These are phyloP conservation scores for Kodamaea anthophila DNA, from an alignment of 1,139 yeast genomes.

Conservation along the genomic window DNA sequence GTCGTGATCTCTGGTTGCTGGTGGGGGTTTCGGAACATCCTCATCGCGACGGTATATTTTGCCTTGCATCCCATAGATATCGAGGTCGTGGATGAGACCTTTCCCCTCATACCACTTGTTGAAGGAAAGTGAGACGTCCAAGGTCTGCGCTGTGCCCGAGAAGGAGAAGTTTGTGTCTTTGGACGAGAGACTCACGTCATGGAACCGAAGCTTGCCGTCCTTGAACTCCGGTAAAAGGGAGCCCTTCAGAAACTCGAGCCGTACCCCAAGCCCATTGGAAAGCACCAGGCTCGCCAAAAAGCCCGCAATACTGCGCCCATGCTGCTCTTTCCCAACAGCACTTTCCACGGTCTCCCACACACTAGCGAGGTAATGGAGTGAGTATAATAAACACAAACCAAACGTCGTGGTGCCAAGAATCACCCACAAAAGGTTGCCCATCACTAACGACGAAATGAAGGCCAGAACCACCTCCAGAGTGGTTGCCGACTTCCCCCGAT, in stretches of 20 bases:
- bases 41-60: slow-evolving; percentile 23
- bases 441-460: slow-evolving; percentile 49
- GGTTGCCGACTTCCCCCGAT: slow-evolving; percentile 43
- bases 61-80: slow-evolving; percentile 58
- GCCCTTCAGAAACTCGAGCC: slow-evolving; percentile 32
- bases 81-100: slow-evolving; percentile 59
- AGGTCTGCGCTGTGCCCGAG: slow-evolving; percentile 43
- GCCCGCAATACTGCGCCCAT: slow-evolving; percentile 23
- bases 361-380: slow-evolving; percentile 36
- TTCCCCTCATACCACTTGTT: slow-evolving; percentile 65
- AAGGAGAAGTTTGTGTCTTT: slow-evolving; percentile 14
- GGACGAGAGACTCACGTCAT: slow-evolving; percentile 39
- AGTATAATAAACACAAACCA: slow-evolving; percentile 46
- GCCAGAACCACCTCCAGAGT: slow-evolving; percentile 53
- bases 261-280: slow-evolving; percentile 36
- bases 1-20: slow-evolving; percentile 13
- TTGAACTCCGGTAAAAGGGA: slow-evolving; percentile 41
- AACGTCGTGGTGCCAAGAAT: slow-evolving; percentile 61
- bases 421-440: slow-evolving; percentile 56
- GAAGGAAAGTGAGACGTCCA: slow-evolving; percentile 55
- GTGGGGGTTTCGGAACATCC: not conserved
- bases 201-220: slow-evolving; percentile 58
- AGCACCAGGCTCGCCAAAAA: slow-evolving; percentile 31
- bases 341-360: slow-evolving; percentile 18
- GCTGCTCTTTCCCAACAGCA: slow-evolving; percentile 10